phyloP scores from a whole-genome alignment of 148 eudicot species.

The Chenopodium formosanum region DNA sequence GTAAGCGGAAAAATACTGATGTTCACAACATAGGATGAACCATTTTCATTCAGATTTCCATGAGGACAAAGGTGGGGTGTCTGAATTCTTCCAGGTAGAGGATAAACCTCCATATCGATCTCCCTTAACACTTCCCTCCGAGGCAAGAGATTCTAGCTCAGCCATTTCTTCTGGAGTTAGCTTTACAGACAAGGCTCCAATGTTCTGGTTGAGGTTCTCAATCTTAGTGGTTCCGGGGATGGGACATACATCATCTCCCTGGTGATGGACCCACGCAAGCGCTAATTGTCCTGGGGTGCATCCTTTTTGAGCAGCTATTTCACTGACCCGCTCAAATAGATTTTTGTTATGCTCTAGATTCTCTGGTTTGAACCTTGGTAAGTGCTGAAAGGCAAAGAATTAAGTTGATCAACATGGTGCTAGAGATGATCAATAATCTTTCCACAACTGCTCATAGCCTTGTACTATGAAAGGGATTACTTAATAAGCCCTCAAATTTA shows the following conservation, averaged over 20 bases:
- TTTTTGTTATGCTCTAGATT: conserved; percentile 41
- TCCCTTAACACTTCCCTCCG: conserved; percentile 34
- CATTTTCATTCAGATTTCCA: conserved; percentile 33
- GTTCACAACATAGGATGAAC: neutral
- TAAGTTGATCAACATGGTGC: neutral
- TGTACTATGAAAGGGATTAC: neutral
- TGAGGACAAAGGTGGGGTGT: conserved; percentile 41
- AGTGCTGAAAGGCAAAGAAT: conserved; percentile 14
- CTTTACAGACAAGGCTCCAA: conserved; percentile 40
- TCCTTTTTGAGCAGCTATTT: conserved; percentile 36
- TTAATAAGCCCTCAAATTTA: neutral
- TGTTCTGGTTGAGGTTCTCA: conserved; percentile 40
- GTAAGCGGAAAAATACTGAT: neutral
- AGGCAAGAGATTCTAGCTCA: conserved; percentile 38
- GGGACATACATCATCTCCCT: conserved; percentile 39
- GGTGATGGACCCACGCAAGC: conserved; percentile 52
- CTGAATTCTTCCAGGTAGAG: conserved; percentile 28
- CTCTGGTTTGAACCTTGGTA: conserved; percentile 42
- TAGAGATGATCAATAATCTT: neutral
- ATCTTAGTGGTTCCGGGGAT: conserved; percentile 51
- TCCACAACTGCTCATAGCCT: neutral
- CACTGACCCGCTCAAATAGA: conserved; percentile 37
- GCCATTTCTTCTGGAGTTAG: conserved; percentile 40
- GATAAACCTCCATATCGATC: conserved; percentile 26
- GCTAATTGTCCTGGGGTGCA: conserved; percentile 48